phyloP scores from a whole-genome alignment of 148 eudicot genomes.

The Oxyria digyna region DNA sequence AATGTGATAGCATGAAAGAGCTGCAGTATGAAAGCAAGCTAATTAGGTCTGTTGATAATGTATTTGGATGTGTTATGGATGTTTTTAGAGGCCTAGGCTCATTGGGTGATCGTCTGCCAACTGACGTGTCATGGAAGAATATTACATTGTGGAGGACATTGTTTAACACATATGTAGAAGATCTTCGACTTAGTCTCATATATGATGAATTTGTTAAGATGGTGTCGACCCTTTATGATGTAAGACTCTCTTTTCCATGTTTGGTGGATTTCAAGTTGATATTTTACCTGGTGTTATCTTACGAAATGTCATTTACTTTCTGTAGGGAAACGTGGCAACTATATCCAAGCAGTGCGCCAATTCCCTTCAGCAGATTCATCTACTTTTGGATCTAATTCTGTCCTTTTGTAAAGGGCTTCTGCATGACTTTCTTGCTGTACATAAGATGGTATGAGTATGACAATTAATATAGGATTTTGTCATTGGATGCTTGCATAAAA shows the following conservation, averaged over 20 bases:
- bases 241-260: slow-evolving; percentile 27
- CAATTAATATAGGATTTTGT: neutral
- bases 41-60: slow-evolving; percentile 22
- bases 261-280: neutral
- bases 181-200: slow-evolving; percentile 42
- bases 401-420: slow-evolving; percentile 54
- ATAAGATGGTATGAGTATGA: slow-evolving; percentile 61
- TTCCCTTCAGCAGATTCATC: slow-evolving; percentile 27
- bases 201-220: slow-evolving; percentile 32
- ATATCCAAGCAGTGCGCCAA: slow-evolving; percentile 16
- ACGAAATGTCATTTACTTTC: slow-evolving; percentile 6
- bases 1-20: slow-evolving; percentile 8
- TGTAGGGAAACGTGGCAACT: slow-evolving; percentile 49
- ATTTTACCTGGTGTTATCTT: neutral
- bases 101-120: slow-evolving; percentile 15
- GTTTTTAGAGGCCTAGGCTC: slow-evolving; percentile 32
- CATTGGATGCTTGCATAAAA: neutral
- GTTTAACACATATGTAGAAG: slow-evolving; percentile 36
- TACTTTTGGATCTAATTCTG: slow-evolving; percentile 33
- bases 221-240: slow-evolving; percentile 22
- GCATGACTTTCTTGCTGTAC: slow-evolving; percentile 56
- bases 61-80: slow-evolving; percentile 22
- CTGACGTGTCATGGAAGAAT: slow-evolving; percentile 30
- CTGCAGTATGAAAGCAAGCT: slow-evolving; percentile 27
- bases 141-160: slow-evolving; percentile 41